Percentiles rank a stretch among this genome's conserved stretches.
These are phyloP conservation scores for Stachybotrys echinatus DNA, from an alignment of 2,329 filamentous ascomycete genomes.

Conservation along the genomic window DNA sequence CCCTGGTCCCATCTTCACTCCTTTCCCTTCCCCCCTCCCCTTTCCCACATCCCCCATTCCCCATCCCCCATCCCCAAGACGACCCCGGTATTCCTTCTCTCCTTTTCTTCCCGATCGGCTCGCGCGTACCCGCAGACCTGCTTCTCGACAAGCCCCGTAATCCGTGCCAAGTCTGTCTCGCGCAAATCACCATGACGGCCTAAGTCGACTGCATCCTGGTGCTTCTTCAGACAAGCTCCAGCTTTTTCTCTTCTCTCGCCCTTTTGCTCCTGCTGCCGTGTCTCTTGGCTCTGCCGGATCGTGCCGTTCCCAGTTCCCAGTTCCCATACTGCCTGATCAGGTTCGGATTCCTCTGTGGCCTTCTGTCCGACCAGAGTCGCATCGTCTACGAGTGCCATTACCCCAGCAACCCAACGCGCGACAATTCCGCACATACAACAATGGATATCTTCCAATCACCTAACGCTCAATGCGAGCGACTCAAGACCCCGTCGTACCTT, in stretches of 20 bases:
- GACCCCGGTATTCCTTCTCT: not conserved
- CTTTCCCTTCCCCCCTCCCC: no score
- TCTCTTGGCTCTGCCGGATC: no score
- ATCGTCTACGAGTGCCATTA: not conserved
- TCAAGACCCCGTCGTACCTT: constrained; percentile 47
- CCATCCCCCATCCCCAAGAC: not conserved
- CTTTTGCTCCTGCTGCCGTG: no score
- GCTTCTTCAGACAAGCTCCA: not conserved
- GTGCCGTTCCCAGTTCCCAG: no score
- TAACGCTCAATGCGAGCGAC: constrained; percentile 38
- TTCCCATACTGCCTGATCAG: no score
- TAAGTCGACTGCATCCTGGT: not conserved
- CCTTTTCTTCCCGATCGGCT: no score
- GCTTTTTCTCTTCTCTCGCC: not conserved
- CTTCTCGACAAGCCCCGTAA: not conserved
- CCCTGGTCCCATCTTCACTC: no score
- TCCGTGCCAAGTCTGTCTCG: not conserved
- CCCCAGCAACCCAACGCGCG: not conserved
- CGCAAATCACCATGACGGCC: not conserved
- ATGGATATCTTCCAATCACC: constrained; percentile 19
- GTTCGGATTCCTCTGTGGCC: no score
- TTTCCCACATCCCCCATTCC: no score
- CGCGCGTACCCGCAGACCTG: no score
- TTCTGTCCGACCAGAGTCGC: not conserved
- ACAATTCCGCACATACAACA: not conserved